A percentile compares a stretch with the other conserved stretches of the same genome.
Evolutionary conservation across 2,329 filamentous ascomycete species (phyloP).

Genomic region (Trichoderma asperellum): DNA sequence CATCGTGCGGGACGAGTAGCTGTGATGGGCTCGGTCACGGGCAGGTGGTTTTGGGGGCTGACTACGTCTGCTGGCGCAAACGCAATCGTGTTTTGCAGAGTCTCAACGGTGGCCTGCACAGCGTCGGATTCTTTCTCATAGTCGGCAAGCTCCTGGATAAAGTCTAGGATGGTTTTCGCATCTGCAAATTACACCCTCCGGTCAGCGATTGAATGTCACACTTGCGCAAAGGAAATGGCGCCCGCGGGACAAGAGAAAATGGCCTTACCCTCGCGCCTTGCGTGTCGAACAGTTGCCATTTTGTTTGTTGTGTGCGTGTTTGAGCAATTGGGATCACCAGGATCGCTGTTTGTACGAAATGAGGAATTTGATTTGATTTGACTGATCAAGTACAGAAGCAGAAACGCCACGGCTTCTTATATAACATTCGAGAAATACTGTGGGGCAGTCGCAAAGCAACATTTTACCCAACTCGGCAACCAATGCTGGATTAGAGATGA

Average conservation of each 20-base stretch:
- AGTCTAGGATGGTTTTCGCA: slow-evolving; percentile 74
- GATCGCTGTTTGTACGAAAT: not conserved
- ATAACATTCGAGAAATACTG: slow-evolving; percentile 5
- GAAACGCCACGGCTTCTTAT: slow-evolving; percentile 3
- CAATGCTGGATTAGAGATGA: not conserved
- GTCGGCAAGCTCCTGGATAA: slow-evolving; percentile 84
- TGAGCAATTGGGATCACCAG: not conserved
- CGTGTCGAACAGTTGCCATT: slow-evolving; percentile 27
- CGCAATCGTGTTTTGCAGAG: slow-evolving; percentile 74
- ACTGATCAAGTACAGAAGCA: not conserved
- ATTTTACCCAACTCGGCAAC: slow-evolving; percentile 4
- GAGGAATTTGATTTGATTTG: slow-evolving; percentile 1
- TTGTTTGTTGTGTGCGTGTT: not conserved
- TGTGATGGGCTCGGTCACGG: slow-evolving; percentile 58
- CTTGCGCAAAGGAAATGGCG: not conserved
- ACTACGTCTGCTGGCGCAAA: slow-evolving; percentile 64
- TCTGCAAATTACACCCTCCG: slow-evolving; percentile 56
- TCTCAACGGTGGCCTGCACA: slow-evolving; percentile 78
- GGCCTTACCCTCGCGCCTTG: slow-evolving; percentile 24
- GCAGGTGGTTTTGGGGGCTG: slow-evolving; percentile 45
- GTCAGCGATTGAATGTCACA: slow-evolving; percentile 19
- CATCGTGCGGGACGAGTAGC: slow-evolving; percentile 71
- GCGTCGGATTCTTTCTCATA: slow-evolving; percentile 79
- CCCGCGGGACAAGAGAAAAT: not conserved
- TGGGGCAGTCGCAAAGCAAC: not conserved